Evolutionary conservation across 148 eudicot genomes (phyloP), one percentile per base, ranked within the genome.

Genomic region (Heliosperma pusillum): DNA sequence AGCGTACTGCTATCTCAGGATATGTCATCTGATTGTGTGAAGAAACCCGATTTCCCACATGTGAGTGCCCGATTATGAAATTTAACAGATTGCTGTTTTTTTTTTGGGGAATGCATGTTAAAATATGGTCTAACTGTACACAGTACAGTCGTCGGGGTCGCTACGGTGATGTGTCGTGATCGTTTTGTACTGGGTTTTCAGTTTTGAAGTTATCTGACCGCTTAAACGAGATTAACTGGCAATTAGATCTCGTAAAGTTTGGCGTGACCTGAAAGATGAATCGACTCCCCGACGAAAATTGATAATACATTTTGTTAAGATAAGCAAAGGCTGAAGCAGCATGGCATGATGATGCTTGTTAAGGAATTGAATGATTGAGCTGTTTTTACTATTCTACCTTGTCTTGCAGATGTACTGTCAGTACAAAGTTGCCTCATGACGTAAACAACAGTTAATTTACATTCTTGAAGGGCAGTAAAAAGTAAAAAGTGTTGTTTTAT

Each of bases 301-400:
- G 57, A 42, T 67, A 1, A 44, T 22, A 70, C 40, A 50, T 50
- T 5, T 70, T 10, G 25, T 50, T 47, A 15, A 42, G 56, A 55
- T 70, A 26, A 26, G 60, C 60, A 52, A 52, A 53, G 33, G 36
- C 40, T 50, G 60, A 70, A 13, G 59, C 53, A 50, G 13, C 4
- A 36, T 40, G 50, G 57, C 20, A 68, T 44, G 56, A 68, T 68
- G 71, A 42, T 66, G 50, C 9, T 36, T 33, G 22, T 66, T 24
- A 68, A 42, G 53, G 69, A 68, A 68, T 45, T 10, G 25, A 15
- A 68, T 68, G 71, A 68, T 68, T 42, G 12, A 20, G 36, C 20
- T 27, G 66, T 25, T 65, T 15, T 1, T 29, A 1, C 19, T 13
- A 17, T 36, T 36, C 24, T 36, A 5, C 0, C 10, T 29, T 66